phyloP scores from a whole-genome alignment of 1,139 yeast species.

The Kodamaea arcana region DNA sequence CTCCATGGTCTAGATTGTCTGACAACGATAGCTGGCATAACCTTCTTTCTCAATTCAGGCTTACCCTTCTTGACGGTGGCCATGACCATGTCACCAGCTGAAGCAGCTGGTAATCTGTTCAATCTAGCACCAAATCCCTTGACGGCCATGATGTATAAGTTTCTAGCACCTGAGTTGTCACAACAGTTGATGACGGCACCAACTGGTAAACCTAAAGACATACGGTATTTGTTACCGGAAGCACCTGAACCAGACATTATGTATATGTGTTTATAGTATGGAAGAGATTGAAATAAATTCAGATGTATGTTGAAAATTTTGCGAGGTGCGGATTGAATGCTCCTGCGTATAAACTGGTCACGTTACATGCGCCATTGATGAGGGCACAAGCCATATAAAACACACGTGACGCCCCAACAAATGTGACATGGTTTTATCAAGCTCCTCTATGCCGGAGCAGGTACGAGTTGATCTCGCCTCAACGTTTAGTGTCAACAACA shows the following conservation, averaged over 20 bases:
- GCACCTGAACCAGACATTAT: conserved; percentile 87
- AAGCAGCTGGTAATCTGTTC: conserved; percentile 99
- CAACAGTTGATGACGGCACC: conserved; percentile 99
- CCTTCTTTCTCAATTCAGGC: conserved; percentile 99
- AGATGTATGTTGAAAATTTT: neutral
- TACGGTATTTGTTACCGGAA: conserved; percentile 99
- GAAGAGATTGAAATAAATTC: neutral
- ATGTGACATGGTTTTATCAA: too few species aligned
- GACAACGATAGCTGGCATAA: conserved; percentile 99
- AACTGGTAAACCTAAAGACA: conserved; percentile 99
- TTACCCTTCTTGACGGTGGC: conserved; percentile 99
- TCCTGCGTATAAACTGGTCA: neutral
- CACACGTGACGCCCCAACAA: neutral
- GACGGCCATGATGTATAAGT: conserved; percentile 97
- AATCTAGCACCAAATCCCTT: conserved; percentile 99
- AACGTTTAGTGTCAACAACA: too few species aligned
- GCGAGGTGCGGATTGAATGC: neutral
- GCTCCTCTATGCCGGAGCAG: too few species aligned
- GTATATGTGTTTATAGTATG: conserved; percentile 11
- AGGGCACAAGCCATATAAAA: neutral
- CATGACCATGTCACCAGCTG: conserved; percentile 99
- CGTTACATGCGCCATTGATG: neutral
- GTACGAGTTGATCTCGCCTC: too few species aligned
- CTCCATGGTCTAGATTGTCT: conserved; percentile 99
- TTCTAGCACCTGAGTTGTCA: conserved; percentile 99